Conservation (phyloP, 176 grass and related monocot genomes). For the Aegilops longissima region DNA sequence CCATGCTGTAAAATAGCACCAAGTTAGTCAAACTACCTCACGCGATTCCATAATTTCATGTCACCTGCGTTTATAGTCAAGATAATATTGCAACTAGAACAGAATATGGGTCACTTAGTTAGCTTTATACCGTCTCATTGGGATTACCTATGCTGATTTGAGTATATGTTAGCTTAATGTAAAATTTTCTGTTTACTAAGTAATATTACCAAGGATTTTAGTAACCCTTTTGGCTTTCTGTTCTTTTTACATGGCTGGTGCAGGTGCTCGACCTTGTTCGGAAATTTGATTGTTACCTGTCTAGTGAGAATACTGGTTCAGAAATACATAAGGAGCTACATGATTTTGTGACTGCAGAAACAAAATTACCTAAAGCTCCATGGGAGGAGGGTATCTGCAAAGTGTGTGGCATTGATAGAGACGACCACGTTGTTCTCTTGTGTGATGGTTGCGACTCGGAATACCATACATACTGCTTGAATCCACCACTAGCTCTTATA, state of each 20-base stretch:
- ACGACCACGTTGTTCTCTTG: conserved; percentile 86
- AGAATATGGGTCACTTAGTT: neutral
- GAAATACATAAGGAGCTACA: conserved; percentile 52
- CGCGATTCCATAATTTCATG: conserved; percentile 6
- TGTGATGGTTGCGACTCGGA: conserved; percentile 92
- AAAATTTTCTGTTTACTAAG: conserved; percentile 13
- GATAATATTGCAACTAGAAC: neutral
- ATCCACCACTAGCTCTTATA: conserved; percentile 82
- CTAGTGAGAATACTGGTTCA: conserved; percentile 36
- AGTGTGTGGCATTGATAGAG: conserved; percentile 93
- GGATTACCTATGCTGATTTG: conserved; percentile 10
- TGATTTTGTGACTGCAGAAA: conserved; percentile 54
- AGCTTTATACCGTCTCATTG: neutral
- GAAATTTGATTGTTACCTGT: conserved; percentile 54
- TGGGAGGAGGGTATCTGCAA: conserved; percentile 99
- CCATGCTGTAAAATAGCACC: no score
- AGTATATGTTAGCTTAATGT: conserved; percentile 13
- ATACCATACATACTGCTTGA: conserved; percentile 95
- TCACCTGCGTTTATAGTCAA: neutral
- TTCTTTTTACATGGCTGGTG: conserved; percentile 34
- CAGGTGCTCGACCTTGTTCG: conserved; percentile 75
- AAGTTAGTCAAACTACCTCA: no score
- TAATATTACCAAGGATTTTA: neutral
- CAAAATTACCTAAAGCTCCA: conserved; percentile 78
- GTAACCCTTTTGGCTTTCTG: conserved; percentile 22